Evolutionary conservation across 345 rosid species (phyloP), one percentile per base, ranked within the genome.

Genomic region (Reutealis trisperma): DNA sequence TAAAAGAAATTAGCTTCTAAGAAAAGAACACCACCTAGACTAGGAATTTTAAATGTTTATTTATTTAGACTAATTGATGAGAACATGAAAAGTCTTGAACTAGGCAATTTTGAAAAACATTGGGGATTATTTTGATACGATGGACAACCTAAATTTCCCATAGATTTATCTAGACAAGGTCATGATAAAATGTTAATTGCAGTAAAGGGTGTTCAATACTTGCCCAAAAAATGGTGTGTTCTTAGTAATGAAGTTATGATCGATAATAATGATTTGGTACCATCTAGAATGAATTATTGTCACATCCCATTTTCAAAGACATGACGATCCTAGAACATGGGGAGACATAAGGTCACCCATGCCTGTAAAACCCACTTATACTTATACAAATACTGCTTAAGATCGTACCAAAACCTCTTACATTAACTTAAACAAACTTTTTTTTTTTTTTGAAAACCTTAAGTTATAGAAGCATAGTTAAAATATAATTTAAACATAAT

Each of bases 71-170:
- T 96, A 30, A 62, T 92, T 0, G 98, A 96, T n/a, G 99, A 96
- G 77, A 86, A 96, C 82, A 47, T 54, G 81, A 96, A 96, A 79
- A 93, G 97, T 75, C 76, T 90, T 27, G 79, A 24, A 2, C 98
- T 95, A 0, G 99, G 97, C 5, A 11, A 42, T 2, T 96, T 96
- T 63, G 97, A 96, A 84, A 81, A 97, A 79, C 97, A 92, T 58
- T 96, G 99, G 97, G 99, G 98, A 22, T 87, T 96, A 18, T 96
- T 90, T 57, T 61, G 80, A n/a, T 91, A 77, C 57, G 97, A 96
- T 12, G 97, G 97, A 34, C 77, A 83, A 79, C 93, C 97, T 0
- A 93, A 96, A 64, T 92, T 92, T 55, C 76, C 83, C 2, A 59
- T 93, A 68, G 97, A 96, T 76, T 84, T 94, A 71, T 75, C 90